These are phyloP conservation scores for Trichoderma endophyticum DNA, from an alignment of 2,329 filamentous ascomycete species.

Conservation along the genomic window DNA sequence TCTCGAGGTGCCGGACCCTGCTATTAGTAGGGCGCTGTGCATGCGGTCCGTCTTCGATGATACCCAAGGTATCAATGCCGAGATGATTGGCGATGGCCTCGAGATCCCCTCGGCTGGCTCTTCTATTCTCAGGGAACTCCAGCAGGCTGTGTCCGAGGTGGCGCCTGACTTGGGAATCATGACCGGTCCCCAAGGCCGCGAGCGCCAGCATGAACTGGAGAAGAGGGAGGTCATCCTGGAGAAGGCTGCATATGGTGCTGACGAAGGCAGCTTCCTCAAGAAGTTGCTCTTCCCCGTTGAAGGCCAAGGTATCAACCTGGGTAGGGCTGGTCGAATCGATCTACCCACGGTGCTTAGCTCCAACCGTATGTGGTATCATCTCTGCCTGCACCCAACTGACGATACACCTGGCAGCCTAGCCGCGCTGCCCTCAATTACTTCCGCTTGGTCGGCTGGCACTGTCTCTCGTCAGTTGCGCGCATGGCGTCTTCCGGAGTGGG, in stretches of 20 bases:
- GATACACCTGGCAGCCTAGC: slow-evolving; percentile 73
- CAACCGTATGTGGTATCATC: slow-evolving; percentile 92
- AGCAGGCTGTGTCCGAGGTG: slow-evolving; percentile 71
- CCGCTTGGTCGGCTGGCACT: slow-evolving; percentile 87
- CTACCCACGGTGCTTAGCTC: slow-evolving; percentile 70
- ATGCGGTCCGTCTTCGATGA: slow-evolving; percentile 93
- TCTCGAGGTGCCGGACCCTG: slow-evolving; percentile 76
- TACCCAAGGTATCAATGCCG: slow-evolving; percentile 83
- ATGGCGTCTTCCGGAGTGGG: slow-evolving; percentile 95
- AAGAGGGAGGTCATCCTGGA: slow-evolving; percentile 80
- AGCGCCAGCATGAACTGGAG: slow-evolving; percentile 76
- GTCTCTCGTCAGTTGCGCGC: slow-evolving; percentile 89
- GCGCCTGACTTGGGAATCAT: slow-evolving; percentile 76
- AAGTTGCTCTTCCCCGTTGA: slow-evolving; percentile 75
- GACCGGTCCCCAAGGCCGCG: slow-evolving; percentile 62
- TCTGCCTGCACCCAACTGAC: slow-evolving; percentile 88
- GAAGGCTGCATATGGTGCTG: slow-evolving; percentile 77
- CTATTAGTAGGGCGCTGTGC: slow-evolving; percentile 80
- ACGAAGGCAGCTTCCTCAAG: slow-evolving; percentile 78
- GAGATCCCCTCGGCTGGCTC: slow-evolving; percentile 70
- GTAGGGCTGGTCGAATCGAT: slow-evolving; percentile 75
- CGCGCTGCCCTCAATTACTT: slow-evolving; percentile 67
- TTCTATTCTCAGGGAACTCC: slow-evolving; percentile 84
- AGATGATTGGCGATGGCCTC: slow-evolving; percentile 96
- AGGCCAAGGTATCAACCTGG: slow-evolving; percentile 76